A percentile compares a stretch with the other conserved stretches of the same genome.
Conservation (phyloP, 1,284 basidiomycete species). For the Thecaphora frezii region DNA sequence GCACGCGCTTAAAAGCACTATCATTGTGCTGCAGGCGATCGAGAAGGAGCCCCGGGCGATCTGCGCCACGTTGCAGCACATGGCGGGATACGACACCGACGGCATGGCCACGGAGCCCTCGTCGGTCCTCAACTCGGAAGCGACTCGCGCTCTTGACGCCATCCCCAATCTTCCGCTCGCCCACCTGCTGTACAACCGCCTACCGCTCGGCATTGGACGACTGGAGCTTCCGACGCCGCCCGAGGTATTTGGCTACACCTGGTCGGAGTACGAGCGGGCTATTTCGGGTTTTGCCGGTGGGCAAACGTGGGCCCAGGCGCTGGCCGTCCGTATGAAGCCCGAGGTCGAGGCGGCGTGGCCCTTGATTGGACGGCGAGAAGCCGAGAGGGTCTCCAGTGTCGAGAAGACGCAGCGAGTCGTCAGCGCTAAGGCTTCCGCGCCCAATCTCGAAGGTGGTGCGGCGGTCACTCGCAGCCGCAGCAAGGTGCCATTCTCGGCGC, state of each 20-base stretch:
- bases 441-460: not conserved
- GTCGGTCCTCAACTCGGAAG: conserved; percentile 21
- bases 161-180: conserved; percentile 50
- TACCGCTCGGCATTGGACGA: conserved; percentile 32
- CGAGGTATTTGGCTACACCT: conserved; percentile 44
- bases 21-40: conserved; percentile 45
- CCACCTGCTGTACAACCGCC: conserved; percentile 51
- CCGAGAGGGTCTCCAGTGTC: conserved; percentile 16
- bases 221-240: conserved; percentile 48
- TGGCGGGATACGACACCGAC: conserved; percentile 8
- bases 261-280: conserved; percentile 51
- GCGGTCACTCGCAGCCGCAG: not conserved
- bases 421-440: too few relatives aligned
- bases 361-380: conserved; percentile 9
- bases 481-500: not conserved
- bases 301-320: conserved; percentile 46
- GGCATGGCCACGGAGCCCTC: not conserved
- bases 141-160: conserved; percentile 41
- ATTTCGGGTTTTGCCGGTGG: conserved; percentile 51
- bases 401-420: conserved; percentile 2
- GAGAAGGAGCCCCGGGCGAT: conserved; percentile 45
- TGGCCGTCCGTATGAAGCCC: conserved; percentile 38
- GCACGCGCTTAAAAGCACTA: conserved; percentile 48
- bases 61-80: conserved; percentile 19
- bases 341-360: conserved; percentile 38